Evolutionary conservation across 331 rosid species (phyloP).

Genomic region (Saraca asoca): DNA sequence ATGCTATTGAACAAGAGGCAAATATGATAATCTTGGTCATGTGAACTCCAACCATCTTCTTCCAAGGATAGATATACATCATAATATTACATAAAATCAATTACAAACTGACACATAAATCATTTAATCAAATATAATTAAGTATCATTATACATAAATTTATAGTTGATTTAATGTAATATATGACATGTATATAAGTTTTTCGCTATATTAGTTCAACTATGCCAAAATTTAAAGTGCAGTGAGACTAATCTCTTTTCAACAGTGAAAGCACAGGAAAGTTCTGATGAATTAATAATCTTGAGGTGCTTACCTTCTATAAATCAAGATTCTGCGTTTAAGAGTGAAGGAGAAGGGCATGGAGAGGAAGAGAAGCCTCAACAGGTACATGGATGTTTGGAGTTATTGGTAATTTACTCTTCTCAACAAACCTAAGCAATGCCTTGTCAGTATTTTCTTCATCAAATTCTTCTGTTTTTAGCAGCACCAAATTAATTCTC

Average conservation of each 20-base stretch:
- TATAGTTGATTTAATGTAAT: no score
- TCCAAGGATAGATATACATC: no score
- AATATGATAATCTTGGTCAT: slow-evolving; percentile 26
- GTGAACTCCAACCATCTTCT: background rate
- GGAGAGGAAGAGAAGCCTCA: slow-evolving; percentile 43
- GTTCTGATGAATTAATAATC: background rate
- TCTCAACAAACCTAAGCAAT: background rate
- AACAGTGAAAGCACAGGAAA: slow-evolving; percentile 22
- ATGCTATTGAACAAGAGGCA: slow-evolving; percentile 29
- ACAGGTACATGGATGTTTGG: background rate
- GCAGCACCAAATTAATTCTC: slow-evolving; percentile 10
- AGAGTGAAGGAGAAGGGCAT: slow-evolving; percentile 26
- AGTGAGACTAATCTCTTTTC: slow-evolving; percentile 11
- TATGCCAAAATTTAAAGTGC: slow-evolving; percentile 23
- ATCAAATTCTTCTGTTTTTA: background rate
- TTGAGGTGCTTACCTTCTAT: slow-evolving; percentile 45
- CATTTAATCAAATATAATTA: no score
- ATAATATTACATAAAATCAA: no score
- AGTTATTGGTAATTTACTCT: slow-evolving; percentile 4
- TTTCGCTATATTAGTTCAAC: no score
- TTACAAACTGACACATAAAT: no score
- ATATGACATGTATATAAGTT: no score
- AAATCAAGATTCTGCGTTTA: slow-evolving; percentile 34
- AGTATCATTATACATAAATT: no score
- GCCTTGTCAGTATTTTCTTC: background rate